phyloP scores from a whole-genome alignment of 306 rosid species.

The Dalbergia oliveri region DNA sequence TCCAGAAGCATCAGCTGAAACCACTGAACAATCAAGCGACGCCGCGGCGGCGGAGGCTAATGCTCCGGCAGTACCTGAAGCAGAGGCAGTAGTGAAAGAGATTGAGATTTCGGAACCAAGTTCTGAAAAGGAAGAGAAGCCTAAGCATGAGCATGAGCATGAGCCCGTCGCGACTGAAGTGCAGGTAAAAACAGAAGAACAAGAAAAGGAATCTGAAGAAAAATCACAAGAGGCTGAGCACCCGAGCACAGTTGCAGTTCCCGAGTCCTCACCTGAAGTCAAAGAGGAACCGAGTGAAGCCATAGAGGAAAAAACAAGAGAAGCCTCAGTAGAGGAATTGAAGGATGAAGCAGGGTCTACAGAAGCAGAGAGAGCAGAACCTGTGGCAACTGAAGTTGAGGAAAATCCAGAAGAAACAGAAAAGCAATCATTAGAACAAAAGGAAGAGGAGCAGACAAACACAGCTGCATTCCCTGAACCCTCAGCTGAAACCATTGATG shows the following conservation, averaged over 20 bases:
- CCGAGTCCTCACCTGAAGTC: constrained; percentile 43
- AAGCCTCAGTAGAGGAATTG: background rate
- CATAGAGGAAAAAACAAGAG: constrained; percentile 33
- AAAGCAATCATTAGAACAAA: constrained; percentile 36
- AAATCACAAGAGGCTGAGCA: constrained; percentile 31
- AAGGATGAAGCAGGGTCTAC: constrained; percentile 37
- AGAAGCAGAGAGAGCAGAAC: constrained; percentile 35
- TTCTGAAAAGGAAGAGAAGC: constrained; percentile 33
- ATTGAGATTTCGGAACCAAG: constrained; percentile 33
- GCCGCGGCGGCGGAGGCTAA: background rate
- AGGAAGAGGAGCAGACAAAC: constrained; percentile 37
- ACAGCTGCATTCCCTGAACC: constrained; percentile 22
- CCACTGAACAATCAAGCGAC: constrained; percentile 34
- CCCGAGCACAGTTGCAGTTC: constrained; percentile 27
- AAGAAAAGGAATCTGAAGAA: constrained; percentile 36
- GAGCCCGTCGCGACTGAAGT: background rate
- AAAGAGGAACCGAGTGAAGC: constrained; percentile 35
- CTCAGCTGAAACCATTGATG: constrained; percentile 34
- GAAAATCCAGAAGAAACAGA: constrained; percentile 51
- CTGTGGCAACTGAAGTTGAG: constrained; percentile 47
- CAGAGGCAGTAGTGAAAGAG: constrained; percentile 34
- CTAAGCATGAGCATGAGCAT: constrained; percentile 8
- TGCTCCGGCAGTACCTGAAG: constrained; percentile 38
- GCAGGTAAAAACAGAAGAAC: constrained; percentile 39
- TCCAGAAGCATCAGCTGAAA: constrained; percentile 44